Percentiles rank a stretch among this genome's conserved stretches.
phyloP scores from a whole-genome alignment of 2,329 filamentous ascomycete genomes.

The Emergomyces africanus region DNA sequence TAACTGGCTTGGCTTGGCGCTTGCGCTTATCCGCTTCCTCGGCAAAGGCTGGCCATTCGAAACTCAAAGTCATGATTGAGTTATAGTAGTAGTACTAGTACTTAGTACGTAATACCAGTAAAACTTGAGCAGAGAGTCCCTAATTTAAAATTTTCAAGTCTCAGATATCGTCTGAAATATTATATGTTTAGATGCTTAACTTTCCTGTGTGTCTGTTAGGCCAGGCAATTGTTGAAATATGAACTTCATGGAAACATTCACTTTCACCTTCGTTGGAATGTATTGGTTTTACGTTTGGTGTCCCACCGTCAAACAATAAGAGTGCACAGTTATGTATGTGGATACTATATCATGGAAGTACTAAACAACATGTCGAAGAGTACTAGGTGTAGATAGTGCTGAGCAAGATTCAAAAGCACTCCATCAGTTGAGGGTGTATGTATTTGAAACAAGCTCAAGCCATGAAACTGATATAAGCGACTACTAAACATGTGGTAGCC shows the following conservation, averaged over 20 bases:
- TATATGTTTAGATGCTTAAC: neutral
- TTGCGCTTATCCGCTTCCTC: neutral
- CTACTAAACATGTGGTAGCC: no score
- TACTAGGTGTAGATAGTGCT: neutral
- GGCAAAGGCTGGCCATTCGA: neutral
- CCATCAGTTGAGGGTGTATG: no score
- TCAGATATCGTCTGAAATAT: neutral
- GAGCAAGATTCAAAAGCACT: neutral
- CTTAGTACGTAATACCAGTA: no score
- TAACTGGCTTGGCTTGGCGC: neutral
- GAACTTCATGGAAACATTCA: neutral
- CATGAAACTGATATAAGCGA: neutral
- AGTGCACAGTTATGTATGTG: neutral
- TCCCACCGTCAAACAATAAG: neutral
- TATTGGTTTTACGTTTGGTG: neutral
- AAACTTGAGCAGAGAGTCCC: no score
- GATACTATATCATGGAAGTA: neutral
- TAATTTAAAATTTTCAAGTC: neutral
- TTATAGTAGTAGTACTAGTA: neutral
- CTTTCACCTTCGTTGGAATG: neutral
- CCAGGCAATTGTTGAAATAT: no score
- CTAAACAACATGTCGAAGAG: neutral
- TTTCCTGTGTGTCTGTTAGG: neutral
- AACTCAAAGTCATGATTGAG: neutral
- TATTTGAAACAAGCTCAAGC: neutral